Conservation (phyloP, 495 filamentous ascomycete genomes). For the Xylaria acuta region DNA sequence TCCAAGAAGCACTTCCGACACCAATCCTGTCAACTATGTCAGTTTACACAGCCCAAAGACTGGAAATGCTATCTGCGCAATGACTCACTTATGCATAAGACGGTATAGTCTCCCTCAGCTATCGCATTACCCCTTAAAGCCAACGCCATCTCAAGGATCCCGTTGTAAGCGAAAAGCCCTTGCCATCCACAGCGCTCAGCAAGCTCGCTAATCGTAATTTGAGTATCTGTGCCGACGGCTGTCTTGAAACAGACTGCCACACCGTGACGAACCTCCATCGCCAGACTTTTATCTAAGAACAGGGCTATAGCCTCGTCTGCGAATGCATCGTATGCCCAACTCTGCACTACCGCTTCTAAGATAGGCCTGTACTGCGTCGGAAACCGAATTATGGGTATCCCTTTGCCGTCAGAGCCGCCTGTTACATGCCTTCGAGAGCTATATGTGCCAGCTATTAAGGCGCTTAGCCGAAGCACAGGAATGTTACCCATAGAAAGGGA, state of each 20-base stretch:
- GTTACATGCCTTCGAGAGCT: conserved; percentile 41
- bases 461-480: conserved; percentile 34
- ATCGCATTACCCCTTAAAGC: conserved; percentile 33
- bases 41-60: not conserved
- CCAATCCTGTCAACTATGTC: conserved; percentile 31
- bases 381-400: conserved; percentile 42
- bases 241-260: conserved; percentile 40
- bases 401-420: conserved; percentile 24
- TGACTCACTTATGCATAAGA: conserved; percentile 39
- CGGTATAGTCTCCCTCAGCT: conserved; percentile 45
- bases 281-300: conserved; percentile 1
- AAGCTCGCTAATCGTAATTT: conserved; percentile 31
- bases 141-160: conserved; percentile 29
- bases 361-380: conserved; percentile 47
- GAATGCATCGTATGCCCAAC: conserved; percentile 41
- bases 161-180: conserved; percentile 43
- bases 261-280: conserved; percentile 10
- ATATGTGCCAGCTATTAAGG: conserved; percentile 41
- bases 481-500: conserved; percentile 35
- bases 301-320: conserved; percentile 27
- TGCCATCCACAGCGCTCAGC: conserved; percentile 45
- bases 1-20: conserved; percentile 43
- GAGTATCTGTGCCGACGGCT: conserved; percentile 28
- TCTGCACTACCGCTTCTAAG: conserved; percentile 39
- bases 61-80: not conserved